A percentile compares a stretch with the other conserved stretches of the same genome.
phyloP scores from a whole-genome alignment of 495 filamentous ascomycete species.

The Penicillium riverlandense region DNA sequence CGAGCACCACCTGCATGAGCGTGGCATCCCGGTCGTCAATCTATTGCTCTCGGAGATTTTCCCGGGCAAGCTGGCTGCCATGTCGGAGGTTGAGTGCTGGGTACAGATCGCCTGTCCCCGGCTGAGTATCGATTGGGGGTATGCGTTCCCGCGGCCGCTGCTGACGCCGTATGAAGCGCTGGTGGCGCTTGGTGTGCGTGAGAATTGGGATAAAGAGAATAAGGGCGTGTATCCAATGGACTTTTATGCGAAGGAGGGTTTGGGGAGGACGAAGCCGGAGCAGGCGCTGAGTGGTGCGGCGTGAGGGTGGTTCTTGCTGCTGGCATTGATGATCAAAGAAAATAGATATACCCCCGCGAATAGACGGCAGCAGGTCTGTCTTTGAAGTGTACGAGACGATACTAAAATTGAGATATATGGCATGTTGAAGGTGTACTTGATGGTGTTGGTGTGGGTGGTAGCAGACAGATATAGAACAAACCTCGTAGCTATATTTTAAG shows the following conservation, averaged over 20 bases:
- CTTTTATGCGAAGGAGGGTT: constrained; percentile 87
- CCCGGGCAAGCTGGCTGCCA: constrained; percentile 85
- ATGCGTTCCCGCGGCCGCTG: constrained; percentile 83
- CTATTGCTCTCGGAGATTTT: constrained; percentile 90
- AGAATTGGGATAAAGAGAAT: constrained; percentile 65
- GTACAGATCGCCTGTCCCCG: constrained; percentile 95
- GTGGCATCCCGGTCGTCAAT: constrained; percentile 72
- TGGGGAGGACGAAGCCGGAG: constrained; percentile 67
- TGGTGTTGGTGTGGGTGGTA: no score
- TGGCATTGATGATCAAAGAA: background rate
- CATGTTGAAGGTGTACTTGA: no score
- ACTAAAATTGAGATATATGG: no score
- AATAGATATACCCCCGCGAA: background rate
- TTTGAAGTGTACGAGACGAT: background rate
- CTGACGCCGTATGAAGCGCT: constrained; percentile 93
- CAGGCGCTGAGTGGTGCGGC: constrained; percentile 17
- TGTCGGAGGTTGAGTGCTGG: constrained; percentile 92
- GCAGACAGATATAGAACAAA: no score
- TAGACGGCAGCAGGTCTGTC: background rate
- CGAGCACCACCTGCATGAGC: constrained; percentile 60
- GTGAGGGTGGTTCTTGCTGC: constrained; percentile 3
- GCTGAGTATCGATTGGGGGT: constrained; percentile 97
- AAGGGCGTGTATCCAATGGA: constrained; percentile 92
- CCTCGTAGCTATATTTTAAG: no score
- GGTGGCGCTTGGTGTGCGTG: constrained; percentile 68